Percentiles rank a stretch among this genome's conserved stretches.
phyloP scores from a whole-genome alignment of 495 filamentous ascomycete genomes.

The Annulohypoxylon bovei region DNA sequence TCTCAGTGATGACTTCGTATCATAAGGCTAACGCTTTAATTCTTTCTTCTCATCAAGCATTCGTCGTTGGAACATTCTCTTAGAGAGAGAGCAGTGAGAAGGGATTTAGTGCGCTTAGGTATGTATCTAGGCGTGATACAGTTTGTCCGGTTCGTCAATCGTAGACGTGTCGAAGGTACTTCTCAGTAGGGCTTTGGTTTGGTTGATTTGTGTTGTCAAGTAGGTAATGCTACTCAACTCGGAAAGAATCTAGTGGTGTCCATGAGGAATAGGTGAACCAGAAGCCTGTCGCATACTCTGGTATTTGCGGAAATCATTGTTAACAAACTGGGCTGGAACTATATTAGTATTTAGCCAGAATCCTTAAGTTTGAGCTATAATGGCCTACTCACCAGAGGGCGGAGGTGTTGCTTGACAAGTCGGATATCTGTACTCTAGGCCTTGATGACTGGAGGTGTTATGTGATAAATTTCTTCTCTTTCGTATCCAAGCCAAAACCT shows the following conservation, averaged over 20 bases:
- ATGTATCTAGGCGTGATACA: neutral
- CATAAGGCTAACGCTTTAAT: neutral
- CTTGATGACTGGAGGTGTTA: slow-evolving; percentile 17
- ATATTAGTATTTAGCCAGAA: slow-evolving; percentile 12
- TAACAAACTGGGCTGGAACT: slow-evolving; percentile 26
- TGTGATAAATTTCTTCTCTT: slow-evolving; percentile 36
- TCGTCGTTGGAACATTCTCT: neutral
- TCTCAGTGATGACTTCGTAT: neutral
- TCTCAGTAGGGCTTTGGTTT: neutral
- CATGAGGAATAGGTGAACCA: slow-evolving; percentile 25
- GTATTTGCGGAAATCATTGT: slow-evolving; percentile 32
- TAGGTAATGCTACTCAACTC: neutral
- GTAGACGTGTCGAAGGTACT: neutral
- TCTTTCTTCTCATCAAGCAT: neutral
- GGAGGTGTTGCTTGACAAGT: slow-evolving; percentile 35
- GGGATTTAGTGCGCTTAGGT: neutral
- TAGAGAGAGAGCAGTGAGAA: neutral
- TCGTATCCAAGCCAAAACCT: slow-evolving; percentile 38
- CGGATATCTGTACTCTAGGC: slow-evolving; percentile 26
- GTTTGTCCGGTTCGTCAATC: neutral
- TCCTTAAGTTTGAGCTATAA: neutral
- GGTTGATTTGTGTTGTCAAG: neutral
- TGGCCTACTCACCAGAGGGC: slow-evolving; percentile 30
- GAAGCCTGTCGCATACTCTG: slow-evolving; percentile 31
- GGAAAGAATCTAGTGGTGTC: slow-evolving; percentile 10